phyloP scores from a whole-genome alignment of 2,329 filamentous ascomycete genomes.

The Beauveria sp. region DNA sequence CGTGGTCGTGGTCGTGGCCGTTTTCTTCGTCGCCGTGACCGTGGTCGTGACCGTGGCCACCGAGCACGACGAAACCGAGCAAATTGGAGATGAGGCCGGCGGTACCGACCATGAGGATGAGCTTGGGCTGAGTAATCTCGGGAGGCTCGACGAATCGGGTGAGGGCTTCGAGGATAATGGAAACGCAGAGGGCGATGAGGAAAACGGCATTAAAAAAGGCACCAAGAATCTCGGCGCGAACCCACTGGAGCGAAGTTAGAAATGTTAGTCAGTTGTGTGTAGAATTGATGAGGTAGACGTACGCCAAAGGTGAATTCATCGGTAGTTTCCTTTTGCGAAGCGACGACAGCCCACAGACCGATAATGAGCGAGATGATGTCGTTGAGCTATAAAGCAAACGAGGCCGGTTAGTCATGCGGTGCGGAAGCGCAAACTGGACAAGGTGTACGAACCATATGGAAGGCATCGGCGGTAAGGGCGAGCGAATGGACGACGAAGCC shows the following conservation, averaged over 20 bases:
- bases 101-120: slow-evolving; percentile 85
- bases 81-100: slow-evolving; percentile 84
- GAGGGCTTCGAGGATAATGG: slow-evolving; percentile 91
- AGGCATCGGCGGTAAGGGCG: slow-evolving; percentile 90
- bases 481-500: slow-evolving; percentile 86
- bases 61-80: slow-evolving; percentile 80
- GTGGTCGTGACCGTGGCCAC: slow-evolving; percentile 67
- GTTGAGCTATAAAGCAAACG: slow-evolving; percentile 57
- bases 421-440: not conserved
- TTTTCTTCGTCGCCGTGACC: slow-evolving; percentile 26
- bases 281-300: slow-evolving; percentile 28
- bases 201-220: slow-evolving; percentile 97
- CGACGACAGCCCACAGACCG: slow-evolving; percentile 89
- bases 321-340: slow-evolving; percentile 75
- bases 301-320: slow-evolving; percentile 94
- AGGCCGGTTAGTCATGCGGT: slow-evolving; percentile 10
- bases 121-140: slow-evolving; percentile 72
- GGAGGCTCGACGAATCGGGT: slow-evolving; percentile 89
- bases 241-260: slow-evolving; percentile 55
- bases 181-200: slow-evolving; percentile 89
- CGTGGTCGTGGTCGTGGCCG: slow-evolving; percentile 24
- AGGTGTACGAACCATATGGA: slow-evolving; percentile 72
- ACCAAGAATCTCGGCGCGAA: slow-evolving; percentile 92
- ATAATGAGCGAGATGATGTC: slow-evolving; percentile 93
- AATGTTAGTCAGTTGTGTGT: not conserved